Evolutionary conservation across 2,329 filamentous ascomycete genomes (phyloP).

Genomic region (Triangularia verruculosa): DNA sequence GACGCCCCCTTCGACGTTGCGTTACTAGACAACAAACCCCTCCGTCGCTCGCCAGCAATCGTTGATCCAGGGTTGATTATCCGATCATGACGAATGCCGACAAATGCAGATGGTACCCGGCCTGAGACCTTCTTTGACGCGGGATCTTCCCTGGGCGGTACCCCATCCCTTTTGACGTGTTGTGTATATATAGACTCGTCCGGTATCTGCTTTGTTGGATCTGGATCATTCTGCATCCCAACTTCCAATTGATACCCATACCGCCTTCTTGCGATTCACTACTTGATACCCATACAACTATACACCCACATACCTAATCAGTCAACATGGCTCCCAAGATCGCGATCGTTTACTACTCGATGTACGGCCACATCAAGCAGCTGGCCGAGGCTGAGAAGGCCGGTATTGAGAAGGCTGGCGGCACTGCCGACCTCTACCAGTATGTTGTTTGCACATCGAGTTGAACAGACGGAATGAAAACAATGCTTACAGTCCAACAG

Average conservation of each 20-base stretch:
- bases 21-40: constrained; percentile 1
- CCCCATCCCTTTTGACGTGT: constrained; percentile 7
- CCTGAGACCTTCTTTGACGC: constrained; percentile 6
- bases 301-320: constrained; percentile 13
- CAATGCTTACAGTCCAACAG: constrained; percentile 36
- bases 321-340: constrained; percentile 82
- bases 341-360: constrained; percentile 89
- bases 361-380: constrained; percentile 85
- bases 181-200: constrained; percentile 4
- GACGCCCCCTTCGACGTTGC: neutral
- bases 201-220: neutral
- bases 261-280: neutral
- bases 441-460: constrained; percentile 40
- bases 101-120: constrained; percentile 1
- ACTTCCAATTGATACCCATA: neutral
- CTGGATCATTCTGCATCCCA: neutral
- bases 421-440: constrained; percentile 79
- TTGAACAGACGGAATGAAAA: neutral
- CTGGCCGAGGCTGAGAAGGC: constrained; percentile 87
- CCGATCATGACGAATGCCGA: constrained; percentile 28
- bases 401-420: constrained; percentile 85
- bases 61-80: constrained; percentile 26
- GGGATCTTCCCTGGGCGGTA: neutral
- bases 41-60: neutral
- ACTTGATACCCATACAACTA: neutral